Evolutionary conservation across 106 monocot genomes (phyloP).

Genomic region (Phalaenopsis equestris): DNA sequence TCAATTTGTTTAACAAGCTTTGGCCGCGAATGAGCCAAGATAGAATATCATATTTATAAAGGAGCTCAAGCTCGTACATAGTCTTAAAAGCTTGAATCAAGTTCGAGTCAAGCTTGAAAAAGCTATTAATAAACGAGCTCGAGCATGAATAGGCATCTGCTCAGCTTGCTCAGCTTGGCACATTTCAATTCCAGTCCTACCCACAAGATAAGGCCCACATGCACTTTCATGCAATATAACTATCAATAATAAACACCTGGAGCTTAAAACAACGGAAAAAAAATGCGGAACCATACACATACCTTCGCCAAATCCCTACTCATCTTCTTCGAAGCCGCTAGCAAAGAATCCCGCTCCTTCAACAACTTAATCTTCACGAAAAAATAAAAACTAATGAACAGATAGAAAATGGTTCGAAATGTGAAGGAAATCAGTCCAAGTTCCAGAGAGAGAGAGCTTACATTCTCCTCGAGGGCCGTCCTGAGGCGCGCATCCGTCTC

Average conservation of each 20-base stretch:
- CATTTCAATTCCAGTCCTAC: too few relatives aligned
- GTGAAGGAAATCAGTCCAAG: neutral
- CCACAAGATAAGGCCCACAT: neutral
- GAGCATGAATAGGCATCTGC: too few relatives aligned
- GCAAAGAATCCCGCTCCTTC: slow-evolving; percentile 56
- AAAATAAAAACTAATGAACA: neutral
- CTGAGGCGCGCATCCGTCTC: slow-evolving; percentile 41
- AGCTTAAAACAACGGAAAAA: neutral
- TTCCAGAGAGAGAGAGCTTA: slow-evolving; percentile 12
- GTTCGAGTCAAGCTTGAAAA: too few relatives aligned
- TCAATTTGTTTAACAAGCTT: too few relatives aligned
- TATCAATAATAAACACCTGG: neutral
- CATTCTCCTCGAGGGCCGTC: slow-evolving; percentile 52
- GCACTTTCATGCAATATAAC: neutral
- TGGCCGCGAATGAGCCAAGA: too few relatives aligned
- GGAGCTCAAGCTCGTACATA: too few relatives aligned
- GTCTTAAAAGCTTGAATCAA: too few relatives aligned
- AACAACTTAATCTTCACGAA: slow-evolving; percentile 40
- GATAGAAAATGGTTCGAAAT: neutral
- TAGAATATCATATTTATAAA: too few relatives aligned
- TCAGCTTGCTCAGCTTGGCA: too few relatives aligned
- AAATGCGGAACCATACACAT: neutral
- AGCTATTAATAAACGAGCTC: too few relatives aligned
- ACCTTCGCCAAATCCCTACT: slow-evolving; percentile 74
- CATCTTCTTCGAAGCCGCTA: slow-evolving; percentile 40